A percentile compares a stretch with the other conserved stretches of the same genome.
phyloP scores from a whole-genome alignment of 345 rosid genomes.

The Euphorbia peplus region DNA sequence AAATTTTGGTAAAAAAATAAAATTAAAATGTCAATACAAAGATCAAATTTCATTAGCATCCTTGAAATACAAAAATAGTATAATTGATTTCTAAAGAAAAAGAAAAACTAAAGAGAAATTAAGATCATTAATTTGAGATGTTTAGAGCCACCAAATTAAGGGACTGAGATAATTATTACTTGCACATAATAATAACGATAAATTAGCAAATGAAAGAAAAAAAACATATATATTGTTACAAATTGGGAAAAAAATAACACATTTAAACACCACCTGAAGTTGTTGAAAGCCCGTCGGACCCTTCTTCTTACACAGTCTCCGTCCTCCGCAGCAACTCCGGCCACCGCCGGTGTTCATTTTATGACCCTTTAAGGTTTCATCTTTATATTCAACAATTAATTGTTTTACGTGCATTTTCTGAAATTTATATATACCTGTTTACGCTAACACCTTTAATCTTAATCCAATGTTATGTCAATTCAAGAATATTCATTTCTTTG shows the following conservation, averaged over 20 bases:
- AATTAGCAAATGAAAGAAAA: no score
- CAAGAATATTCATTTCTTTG: neutral
- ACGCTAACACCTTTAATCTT: neutral
- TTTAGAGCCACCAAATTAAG: no score
- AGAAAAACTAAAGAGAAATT: neutral
- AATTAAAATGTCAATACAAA: no score
- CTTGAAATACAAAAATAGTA: no score
- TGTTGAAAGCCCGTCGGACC: neutral
- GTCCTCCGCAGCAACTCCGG: conserved; percentile 3
- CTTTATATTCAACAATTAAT: neutral
- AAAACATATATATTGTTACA: neutral
- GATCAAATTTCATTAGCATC: no score
- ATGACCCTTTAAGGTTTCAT: neutral
- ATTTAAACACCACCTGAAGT: no score
- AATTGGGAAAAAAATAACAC: neutral
- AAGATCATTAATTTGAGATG: neutral
- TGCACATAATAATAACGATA: neutral
- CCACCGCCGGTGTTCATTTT: neutral
- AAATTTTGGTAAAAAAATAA: no score
- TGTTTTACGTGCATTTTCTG: neutral
- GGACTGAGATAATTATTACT: no score
- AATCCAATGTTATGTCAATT: no score
- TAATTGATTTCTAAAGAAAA: no score
- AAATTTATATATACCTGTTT: neutral
- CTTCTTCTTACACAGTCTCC: neutral